These are phyloP conservation scores for Blastomyces silverae DNA, from an alignment of 2,329 filamentous ascomycete species.

Conservation along the genomic window DNA sequence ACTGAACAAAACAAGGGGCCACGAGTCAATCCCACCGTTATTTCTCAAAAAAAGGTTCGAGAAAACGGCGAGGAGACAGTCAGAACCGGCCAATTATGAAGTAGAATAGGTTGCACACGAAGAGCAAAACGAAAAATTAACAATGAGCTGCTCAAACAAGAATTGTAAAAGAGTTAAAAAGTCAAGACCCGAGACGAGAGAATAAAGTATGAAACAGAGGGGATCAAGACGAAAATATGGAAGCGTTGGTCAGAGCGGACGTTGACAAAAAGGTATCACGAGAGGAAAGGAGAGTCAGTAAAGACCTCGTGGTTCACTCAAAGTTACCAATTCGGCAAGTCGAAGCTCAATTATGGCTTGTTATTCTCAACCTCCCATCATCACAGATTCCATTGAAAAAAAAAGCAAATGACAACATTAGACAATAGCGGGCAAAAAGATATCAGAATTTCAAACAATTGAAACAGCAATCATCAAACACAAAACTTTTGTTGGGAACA, in stretches of 20 bases:
- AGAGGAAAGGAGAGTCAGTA: slow-evolving; percentile 16
- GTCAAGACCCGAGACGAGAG: neutral
- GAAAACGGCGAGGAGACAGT: slow-evolving; percentile 40
- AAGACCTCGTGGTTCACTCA: slow-evolving; percentile 10
- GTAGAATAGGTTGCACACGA: slow-evolving; percentile 14
- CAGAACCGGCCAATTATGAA: slow-evolving; percentile 41
- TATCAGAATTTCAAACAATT: slow-evolving; percentile 20
- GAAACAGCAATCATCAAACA: slow-evolving; percentile 10
- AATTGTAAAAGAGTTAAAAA: neutral
- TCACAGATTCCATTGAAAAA: slow-evolving; percentile 23
- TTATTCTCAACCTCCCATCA: slow-evolving; percentile 35
- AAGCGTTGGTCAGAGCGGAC: neutral
- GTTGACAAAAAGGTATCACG: neutral
- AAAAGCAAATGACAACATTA: slow-evolving; percentile 16
- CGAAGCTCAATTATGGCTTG: slow-evolving; percentile 24
- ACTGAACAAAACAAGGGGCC: slow-evolving; percentile 28
- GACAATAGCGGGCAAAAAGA: slow-evolving; percentile 8
- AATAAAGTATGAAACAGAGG: slow-evolving; percentile 6
- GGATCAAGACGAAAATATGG: neutral
- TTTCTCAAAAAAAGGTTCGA: neutral
- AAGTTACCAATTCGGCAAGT: slow-evolving; percentile 16
- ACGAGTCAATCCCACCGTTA: slow-evolving; percentile 44
- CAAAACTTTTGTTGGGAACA: slow-evolving; percentile 19
- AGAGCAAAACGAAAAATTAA: slow-evolving; percentile 18
- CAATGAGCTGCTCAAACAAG: slow-evolving; percentile 15